Evolutionary conservation across 2,329 filamentous ascomycete species (phyloP), one percentile per base, ranked within the genome.

Genomic region (Fusarium sp.): DNA sequence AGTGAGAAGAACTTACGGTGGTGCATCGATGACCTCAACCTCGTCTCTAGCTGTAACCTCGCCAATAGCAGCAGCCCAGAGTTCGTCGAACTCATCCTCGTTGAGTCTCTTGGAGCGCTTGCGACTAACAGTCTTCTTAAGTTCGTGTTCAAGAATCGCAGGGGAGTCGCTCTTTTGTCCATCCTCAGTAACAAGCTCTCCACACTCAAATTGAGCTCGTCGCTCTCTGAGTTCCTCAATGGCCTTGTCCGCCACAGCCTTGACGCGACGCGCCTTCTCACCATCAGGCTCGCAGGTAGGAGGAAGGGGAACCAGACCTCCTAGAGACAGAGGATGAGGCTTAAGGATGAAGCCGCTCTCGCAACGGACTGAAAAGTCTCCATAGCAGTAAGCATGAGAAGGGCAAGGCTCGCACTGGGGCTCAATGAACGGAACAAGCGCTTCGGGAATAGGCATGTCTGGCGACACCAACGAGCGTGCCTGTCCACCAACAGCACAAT

Each of bases 281-380:
- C 94, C 94, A 78, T 99, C 96, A 0, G 96, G 92, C 79, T 97
- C 95, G 78, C 96, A 99, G 6, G 93, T 94, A 2, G 96, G 95
- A 7, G 94, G 89, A 10, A 99, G 82, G 9, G 96, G 96, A 7
- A 98, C 75, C 5, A 96, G 75, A 1, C 96, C 94, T 48, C 90
- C 89, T 0, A 97, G 77, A 0, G 94, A 91, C 22, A 98, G 83
- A 2, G 95, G 94, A 76, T 98, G 95, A 1, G 89, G 87, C 74
- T 92, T 91, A 37, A 96, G 84, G 46, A 99, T 86, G 75, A 97
- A 99, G 75, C 95, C 96, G 52, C 87, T 85, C 71, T 97, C 94
- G 78, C 96, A 99, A 26, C 87, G 86, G 10, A 92, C 92, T 33
- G 89, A 85, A 67, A 96, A 90, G 62, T 93, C 87, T 22, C 88